These are phyloP conservation scores for Alnus glutinosa DNA, from an alignment of 306 rosid species.

Conservation along the genomic window DNA sequence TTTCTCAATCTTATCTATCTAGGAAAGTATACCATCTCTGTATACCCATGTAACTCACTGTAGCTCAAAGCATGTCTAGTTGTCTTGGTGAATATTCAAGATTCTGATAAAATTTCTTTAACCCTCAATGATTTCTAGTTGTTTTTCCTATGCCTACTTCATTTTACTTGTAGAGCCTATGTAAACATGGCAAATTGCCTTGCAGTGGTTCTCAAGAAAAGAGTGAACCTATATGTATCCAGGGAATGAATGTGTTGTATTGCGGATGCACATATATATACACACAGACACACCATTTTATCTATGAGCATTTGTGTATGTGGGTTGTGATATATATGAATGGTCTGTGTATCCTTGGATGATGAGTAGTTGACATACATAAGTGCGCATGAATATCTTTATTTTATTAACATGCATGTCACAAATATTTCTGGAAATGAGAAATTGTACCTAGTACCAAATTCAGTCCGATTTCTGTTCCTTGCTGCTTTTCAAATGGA, in stretches of 20 bases:
- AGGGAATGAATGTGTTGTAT: neutral
- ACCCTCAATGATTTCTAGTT: neutral
- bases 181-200: neutral
- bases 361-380: neutral
- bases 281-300: neutral
- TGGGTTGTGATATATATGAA: too few relatives aligned
- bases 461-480: neutral
- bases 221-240: neutral
- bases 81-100: constrained; percentile 1
- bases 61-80: neutral
- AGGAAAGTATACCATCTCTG: neutral
- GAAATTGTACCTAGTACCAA: neutral
- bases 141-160: neutral
- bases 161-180: neutral
- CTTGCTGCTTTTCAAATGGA: neutral
- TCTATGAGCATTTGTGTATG: neutral
- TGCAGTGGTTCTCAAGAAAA: neutral
- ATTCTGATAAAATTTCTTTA: neutral
- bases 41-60: neutral
- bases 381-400: neutral
- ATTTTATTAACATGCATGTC: neutral
- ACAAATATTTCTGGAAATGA: neutral
- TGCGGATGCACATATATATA: neutral
- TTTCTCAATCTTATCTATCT: neutral
- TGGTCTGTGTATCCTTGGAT: neutral